phyloP scores from a whole-genome alignment of 2,329 filamentous ascomycete genomes.

The Lasiodiplodia citricola region DNA sequence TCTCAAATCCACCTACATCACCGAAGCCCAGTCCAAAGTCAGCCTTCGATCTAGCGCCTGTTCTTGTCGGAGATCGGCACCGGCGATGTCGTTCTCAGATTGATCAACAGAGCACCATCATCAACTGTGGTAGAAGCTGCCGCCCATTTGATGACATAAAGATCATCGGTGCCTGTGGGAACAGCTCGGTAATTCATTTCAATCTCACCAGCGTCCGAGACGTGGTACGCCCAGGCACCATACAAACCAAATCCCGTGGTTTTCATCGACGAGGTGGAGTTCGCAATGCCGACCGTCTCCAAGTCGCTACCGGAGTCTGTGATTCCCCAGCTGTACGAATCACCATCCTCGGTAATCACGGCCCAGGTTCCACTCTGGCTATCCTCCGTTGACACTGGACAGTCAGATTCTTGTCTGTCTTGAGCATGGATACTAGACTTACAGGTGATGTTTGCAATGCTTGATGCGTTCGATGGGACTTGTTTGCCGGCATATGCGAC shows the following conservation, averaged over 20 bases:
- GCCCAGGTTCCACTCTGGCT: constrained; percentile 29
- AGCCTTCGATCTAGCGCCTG: neutral
- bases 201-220: constrained; percentile 30
- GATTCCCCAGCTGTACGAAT: constrained; percentile 33
- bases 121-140: constrained; percentile 11
- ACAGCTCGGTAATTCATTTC: constrained; percentile 35
- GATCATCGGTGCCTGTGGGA: constrained; percentile 28
- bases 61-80: constrained; percentile 23
- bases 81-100: constrained; percentile 9
- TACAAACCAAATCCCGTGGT: constrained; percentile 40
- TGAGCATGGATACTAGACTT: constrained; percentile 6
- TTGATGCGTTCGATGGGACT: constrained; percentile 29
- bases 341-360: constrained; percentile 29
- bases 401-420: neutral
- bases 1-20: too few species aligned
- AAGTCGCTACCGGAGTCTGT: constrained; percentile 29
- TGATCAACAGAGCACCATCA: constrained; percentile 4
- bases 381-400: constrained; percentile 29
- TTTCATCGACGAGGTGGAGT: constrained; percentile 28
- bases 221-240: constrained; percentile 40
- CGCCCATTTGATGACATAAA: constrained; percentile 30
- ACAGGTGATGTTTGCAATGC: constrained; percentile 40
- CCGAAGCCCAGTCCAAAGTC: neutral
- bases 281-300: constrained; percentile 37
- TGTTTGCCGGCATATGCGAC: constrained; percentile 40